Evolutionary conservation across 345 rosid genomes (phyloP), one percentile per base, ranked within the genome.

Genomic region (Eucalyptus curtisii): DNA sequence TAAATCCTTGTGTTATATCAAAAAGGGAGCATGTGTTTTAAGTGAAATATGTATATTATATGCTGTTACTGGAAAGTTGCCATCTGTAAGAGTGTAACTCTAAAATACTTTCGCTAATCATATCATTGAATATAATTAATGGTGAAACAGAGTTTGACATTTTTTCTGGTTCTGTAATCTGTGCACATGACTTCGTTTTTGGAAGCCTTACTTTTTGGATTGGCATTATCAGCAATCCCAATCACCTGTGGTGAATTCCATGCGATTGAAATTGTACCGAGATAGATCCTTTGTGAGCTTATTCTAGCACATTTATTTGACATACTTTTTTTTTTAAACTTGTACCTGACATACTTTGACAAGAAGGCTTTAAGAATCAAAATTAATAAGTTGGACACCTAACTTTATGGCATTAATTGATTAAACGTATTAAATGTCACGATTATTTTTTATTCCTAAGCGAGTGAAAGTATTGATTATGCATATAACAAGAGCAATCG

Each of bases 81-180:
- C 81, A 0, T 17, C 44, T 71, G 6, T 37, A 71, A 68, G 22
- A 1, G 13, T 1, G 0, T 33, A 50, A 50, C 53, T 50, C 53
- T 50, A 68, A 33, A 22, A 71, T 31, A 16, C 42, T 68, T 68
- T 33, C 0, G 7, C 42, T 33, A 68, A 16, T 68, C 22, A 19
- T 33, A 11, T 71, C 44, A 1, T 9, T 71, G 81, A 31, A 71
- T 17, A 68, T 33, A 17, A 71, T 71, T 33, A 17, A 13, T 71
- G 44, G 25, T 19, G 24, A 17, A 71, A 71, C 1, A 0, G 81
- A 71, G 44, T 71, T 19, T 17, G 25, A 17, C 44, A 17, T 17
- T 9, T 71, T 2, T 71, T 71, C 81, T 71, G 81, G 81, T 71
- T 71, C 81, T 71, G 81, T 71, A 0, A 71, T 71, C 81, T 33